Base-by-base conservation (phyloP, 1,284 basidiomycete genomes). In the Schizopora paradoxa region DNA sequence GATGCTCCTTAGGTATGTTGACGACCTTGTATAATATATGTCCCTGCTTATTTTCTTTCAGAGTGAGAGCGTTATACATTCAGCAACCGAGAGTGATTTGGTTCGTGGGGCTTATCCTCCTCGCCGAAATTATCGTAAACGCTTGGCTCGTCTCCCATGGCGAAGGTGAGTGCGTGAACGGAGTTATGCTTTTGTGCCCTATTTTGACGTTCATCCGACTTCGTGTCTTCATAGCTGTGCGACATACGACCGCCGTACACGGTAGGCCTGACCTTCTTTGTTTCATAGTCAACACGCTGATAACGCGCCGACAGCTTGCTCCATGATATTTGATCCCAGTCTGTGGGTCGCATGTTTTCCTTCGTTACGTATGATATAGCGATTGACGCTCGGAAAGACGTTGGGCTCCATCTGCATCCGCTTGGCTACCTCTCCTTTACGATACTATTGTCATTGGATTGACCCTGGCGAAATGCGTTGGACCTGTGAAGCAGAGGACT, bases 341-440 rank as follows among this genome's bases (percentile, higher is more conserved):
- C 60, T 66, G 69, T 70, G 54, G 16, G 61, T 52, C 28, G 13
- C 19, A 28, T 13, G 19, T 25, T 23, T 16, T 23, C 5, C 1
- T 31, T 14, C 14, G 2, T 33, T 52, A 41, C 29, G 54, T 54
- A 8, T 13, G 21, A 10, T 6, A 6, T 22, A 26, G 22, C 37
- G 5, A 31, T 36, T n/a, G 6, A 16, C 25, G n/a, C 48, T 27
- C 31, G n/a, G 16, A 6, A 19, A 22, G 35, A 21, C 14, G 19
- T 23, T 23, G 28, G 14, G 28, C n/a, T 51, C 22, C 35, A 68
- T 66, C 74, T 6, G 63, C 73, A 3, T 74, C 74, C 0, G 76
- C 76, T 1, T 79, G 74, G 75, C 60, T 76, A 3, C 77, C 76
- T 4, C 63, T 79, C 8, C 51, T 74, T 1, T 79, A 76, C 54